Conservation (phyloP, 257 asterid species). For the Plantago ovata region DNA sequence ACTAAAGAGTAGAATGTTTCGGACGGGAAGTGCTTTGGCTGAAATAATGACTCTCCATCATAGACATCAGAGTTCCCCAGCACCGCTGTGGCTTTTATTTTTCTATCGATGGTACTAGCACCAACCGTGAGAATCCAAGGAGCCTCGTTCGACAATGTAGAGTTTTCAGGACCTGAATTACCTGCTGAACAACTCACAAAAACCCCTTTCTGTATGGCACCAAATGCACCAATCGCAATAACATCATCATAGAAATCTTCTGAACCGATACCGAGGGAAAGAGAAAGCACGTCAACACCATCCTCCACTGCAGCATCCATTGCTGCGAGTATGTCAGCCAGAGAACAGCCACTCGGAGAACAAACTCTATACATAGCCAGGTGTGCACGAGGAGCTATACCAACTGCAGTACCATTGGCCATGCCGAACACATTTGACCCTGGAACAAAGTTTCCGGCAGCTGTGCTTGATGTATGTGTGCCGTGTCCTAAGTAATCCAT, state of each 20-base stretch:
- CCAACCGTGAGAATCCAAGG: conserved; percentile 24
- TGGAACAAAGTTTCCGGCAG: conserved; percentile 36
- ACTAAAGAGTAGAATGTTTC: conserved; percentile 11
- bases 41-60: conserved; percentile 33
- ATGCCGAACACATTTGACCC: conserved; percentile 28
- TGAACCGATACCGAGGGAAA: neutral
- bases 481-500: conserved; percentile 37
- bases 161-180: neutral
- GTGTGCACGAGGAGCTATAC: conserved; percentile 30
- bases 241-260: neutral
- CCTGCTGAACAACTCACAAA: conserved; percentile 15
- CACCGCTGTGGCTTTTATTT: conserved; percentile 8
- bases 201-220: conserved; percentile 10
- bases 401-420: conserved; percentile 38
- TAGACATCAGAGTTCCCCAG: conserved; percentile 19
- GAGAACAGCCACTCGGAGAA: neutral
- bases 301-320: conserved; percentile 19
- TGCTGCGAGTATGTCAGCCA: conserved; percentile 18
- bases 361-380: conserved; percentile 26
- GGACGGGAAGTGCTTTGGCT: conserved; percentile 19
- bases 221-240: conserved; percentile 10
- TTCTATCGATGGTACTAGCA: too few relatives aligned
- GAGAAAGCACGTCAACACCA: conserved; percentile 16
- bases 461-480: conserved; percentile 34
- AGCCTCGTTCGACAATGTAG: conserved; percentile 4